phyloP scores from a whole-genome alignment of 1,284 basidiomycete genomes.

The Cutaneotrichosporon sp. region DNA sequence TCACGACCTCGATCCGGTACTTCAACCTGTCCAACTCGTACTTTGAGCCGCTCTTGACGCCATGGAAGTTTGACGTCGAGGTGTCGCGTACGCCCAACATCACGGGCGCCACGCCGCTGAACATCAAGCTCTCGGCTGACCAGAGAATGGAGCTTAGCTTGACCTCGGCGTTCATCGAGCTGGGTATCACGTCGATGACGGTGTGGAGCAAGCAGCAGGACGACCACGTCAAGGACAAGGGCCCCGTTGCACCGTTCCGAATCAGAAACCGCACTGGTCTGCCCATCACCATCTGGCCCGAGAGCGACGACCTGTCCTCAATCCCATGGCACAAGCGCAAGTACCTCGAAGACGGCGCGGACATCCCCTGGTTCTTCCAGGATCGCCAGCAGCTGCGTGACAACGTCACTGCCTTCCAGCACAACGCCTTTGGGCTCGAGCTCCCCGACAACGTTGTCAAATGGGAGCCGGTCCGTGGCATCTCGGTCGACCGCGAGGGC shows the following conservation, averaged over 20 bases:
- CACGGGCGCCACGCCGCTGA: constrained; percentile 55
- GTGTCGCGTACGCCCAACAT: constrained; percentile 36
- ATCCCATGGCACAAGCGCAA: constrained; percentile 32
- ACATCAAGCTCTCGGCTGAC: constrained; percentile 64
- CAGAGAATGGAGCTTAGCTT: constrained; percentile 88
- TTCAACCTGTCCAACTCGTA: constrained; percentile 98
- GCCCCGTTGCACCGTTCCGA: constrained; percentile 86
- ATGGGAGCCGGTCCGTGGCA: constrained; percentile 84
- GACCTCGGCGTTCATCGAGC: constrained; percentile 85
- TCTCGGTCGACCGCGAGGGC: constrained; percentile 92
- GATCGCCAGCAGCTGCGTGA: constrained; percentile 94
- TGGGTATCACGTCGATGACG: constrained; percentile 68
- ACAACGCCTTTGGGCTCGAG: constrained; percentile 77
- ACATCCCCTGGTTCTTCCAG: constrained; percentile 93
- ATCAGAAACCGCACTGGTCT: constrained; percentile 89
- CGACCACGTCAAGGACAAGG: constrained; percentile 65
- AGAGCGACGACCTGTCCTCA: constrained; percentile 44
- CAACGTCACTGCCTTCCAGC: constrained; percentile 70
- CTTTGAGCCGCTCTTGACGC: constrained; percentile 99
- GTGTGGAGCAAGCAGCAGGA: constrained; percentile 71
- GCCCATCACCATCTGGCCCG: constrained; percentile 73
- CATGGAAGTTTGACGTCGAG: constrained; percentile 78
- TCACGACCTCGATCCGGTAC: constrained; percentile 81
- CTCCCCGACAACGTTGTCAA: constrained; percentile 65
- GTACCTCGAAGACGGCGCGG: constrained; percentile 61